Evolutionary conservation across 805 yeast species (phyloP), one percentile per base, ranked within the genome.

Genomic region (Metschnikowia borealis): DNA sequence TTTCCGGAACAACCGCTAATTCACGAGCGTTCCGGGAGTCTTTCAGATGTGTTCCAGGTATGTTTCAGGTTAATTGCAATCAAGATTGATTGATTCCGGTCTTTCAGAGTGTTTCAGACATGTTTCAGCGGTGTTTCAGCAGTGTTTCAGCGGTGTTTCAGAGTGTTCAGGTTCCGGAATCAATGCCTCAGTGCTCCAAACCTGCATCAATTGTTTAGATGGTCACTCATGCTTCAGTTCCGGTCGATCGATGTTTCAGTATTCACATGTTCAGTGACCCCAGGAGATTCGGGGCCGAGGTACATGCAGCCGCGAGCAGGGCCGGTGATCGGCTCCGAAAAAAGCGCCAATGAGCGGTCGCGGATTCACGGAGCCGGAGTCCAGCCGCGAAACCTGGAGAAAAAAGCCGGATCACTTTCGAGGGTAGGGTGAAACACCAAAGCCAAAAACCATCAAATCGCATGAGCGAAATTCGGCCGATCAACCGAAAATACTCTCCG

Each of bases 281-380:
- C 8, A 26, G 29, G 29, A 3, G 11, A 26, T 10, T 33, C 38
- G 38, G 45, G 31, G 14, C 45, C 45, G 38, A n/a, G 38, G 45
- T 18, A 41, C 44, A 32, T 41, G 44, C 44, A 41, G 17, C 20
- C 5, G 18, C 17, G 21, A 11, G 32, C 39, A 32, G 45, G 40
- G 13, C 52, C 54, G 61, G 37, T 18, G 38, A 48, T 56, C 66
- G 67, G 65, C 38, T 39, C 66, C 66, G 66, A 57, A n/a, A 2
- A 1, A 2, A 3, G 38, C 38, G 51, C 66, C 67, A 63, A 62
- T 63, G 18, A 43, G 11, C n/a, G 29, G 35, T 33, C 49, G 50
- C 49, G 38, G 46, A 52, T 50, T 51, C 54, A 46, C 52, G 56
- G 55, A 7, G 54, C 61, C 67, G 65, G 65, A 60, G 46, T 44